phyloP scores from a whole-genome alignment of 1,139 yeast species.

The Geotrichum fermentans region DNA sequence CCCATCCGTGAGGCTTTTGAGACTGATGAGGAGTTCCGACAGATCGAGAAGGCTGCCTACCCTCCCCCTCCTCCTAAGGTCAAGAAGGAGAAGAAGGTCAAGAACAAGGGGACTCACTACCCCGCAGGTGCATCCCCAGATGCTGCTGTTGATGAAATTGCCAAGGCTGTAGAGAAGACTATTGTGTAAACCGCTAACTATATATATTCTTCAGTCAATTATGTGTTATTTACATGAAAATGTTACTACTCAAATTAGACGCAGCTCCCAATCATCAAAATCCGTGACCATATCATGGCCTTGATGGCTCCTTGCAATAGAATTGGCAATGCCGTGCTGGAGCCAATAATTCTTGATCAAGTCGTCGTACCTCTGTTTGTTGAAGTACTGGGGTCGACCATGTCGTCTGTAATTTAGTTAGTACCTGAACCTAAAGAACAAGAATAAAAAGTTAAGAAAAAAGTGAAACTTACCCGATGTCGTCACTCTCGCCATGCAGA shows the following conservation, averaged over 20 bases:
- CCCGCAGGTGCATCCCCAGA: slow-evolving; percentile 43
- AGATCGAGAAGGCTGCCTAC: slow-evolving; percentile 72
- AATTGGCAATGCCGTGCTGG: slow-evolving; percentile 70
- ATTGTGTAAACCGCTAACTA: slow-evolving; percentile 3
- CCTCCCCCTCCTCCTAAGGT: slow-evolving; percentile 61
- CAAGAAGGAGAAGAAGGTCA: slow-evolving; percentile 66
- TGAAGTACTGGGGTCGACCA: slow-evolving; percentile 65
- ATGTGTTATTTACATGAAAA: neutral
- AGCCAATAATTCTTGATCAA: slow-evolving; percentile 69
- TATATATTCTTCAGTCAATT: slow-evolving; percentile 1
- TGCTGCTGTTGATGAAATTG: slow-evolving; percentile 23
- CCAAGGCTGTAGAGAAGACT: slow-evolving; percentile 24
- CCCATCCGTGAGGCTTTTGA: slow-evolving; percentile 76
- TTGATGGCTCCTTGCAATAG: slow-evolving; percentile 74
- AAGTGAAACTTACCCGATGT: slow-evolving; percentile 37
- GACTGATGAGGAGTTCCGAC: slow-evolving; percentile 64
- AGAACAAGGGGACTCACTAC: slow-evolving; percentile 80
- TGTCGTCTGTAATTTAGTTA: slow-evolving; percentile 27
- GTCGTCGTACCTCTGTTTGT: slow-evolving; percentile 59
- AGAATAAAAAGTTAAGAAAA: neutral
- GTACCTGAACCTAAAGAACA: slow-evolving; percentile 27
- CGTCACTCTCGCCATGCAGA: slow-evolving; percentile 82
- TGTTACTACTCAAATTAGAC: neutral
- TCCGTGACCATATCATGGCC: slow-evolving; percentile 34
- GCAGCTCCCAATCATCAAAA: no score